Conservation (phyloP, 2,329 filamentous ascomycete genomes). For the Furcasterigmium sp. region DNA sequence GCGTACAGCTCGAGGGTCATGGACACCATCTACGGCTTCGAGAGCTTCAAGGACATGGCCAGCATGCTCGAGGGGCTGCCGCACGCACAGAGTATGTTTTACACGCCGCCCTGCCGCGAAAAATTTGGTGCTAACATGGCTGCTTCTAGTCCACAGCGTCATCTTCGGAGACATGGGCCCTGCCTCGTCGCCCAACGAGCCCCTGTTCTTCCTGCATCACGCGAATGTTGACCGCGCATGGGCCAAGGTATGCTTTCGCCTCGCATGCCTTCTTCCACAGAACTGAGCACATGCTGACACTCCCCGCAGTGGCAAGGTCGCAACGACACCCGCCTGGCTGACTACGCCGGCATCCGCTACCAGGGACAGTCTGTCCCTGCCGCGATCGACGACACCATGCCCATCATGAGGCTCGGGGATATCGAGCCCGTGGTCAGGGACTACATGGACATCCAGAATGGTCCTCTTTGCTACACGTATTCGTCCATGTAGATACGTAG, state of each 20-base stretch:
- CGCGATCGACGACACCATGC: slow-evolving; percentile 10
- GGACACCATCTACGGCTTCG: slow-evolving; percentile 11
- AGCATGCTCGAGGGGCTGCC: slow-evolving; percentile 13
- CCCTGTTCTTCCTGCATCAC: slow-evolving; percentile 22
- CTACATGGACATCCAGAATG: slow-evolving; percentile 13
- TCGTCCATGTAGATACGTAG: background rate
- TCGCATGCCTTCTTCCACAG: background rate
- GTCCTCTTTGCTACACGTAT: slow-evolving; percentile 13
- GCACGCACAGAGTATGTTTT: slow-evolving; percentile 10
- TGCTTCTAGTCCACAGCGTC: slow-evolving; percentile 7
- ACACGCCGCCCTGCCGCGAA: no score
- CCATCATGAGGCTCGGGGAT: slow-evolving; percentile 9
- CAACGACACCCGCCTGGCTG: slow-evolving; percentile 10
- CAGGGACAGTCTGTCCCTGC: slow-evolving; percentile 1
- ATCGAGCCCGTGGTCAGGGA: slow-evolving; percentile 10
- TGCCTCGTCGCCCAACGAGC: slow-evolving; percentile 19
- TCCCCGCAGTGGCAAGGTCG: slow-evolving; percentile 13
- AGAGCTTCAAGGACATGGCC: slow-evolving; percentile 9
- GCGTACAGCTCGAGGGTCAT: slow-evolving; percentile 11
- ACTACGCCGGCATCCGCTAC: slow-evolving; percentile 13
- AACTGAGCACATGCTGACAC: background rate
- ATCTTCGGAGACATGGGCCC: slow-evolving; percentile 19
- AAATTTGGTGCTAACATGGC: background rate
- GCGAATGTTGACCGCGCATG: slow-evolving; percentile 21
- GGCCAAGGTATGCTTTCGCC: slow-evolving; percentile 8